Evolutionary conservation across 2,329 filamentous ascomycete species (phyloP).

Genomic region (Elsinoe australis): DNA sequence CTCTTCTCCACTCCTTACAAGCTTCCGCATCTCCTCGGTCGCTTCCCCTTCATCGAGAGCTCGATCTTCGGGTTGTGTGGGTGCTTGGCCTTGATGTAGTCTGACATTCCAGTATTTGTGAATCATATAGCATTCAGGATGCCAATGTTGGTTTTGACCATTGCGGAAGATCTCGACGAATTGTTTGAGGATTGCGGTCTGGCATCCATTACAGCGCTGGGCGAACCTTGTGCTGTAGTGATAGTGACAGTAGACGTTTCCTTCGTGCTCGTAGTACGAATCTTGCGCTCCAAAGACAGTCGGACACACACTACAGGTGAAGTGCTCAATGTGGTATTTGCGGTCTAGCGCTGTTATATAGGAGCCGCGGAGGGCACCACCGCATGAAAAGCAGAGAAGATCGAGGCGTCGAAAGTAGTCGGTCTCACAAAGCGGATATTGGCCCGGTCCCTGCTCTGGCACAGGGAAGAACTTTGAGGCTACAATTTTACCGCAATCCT

Average conservation of each 20-base stretch:
- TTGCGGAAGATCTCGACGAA: slow-evolving; percentile 99
- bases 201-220: slow-evolving; percentile 91
- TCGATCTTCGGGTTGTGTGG: slow-evolving; percentile 25
- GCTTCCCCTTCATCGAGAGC: slow-evolving; percentile 45
- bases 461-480: slow-evolving; percentile 98
- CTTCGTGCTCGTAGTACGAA: slow-evolving; percentile 97
- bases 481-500: slow-evolving; percentile 96
- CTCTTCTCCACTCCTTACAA: slow-evolving; percentile 79
- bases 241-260: slow-evolving; percentile 94
- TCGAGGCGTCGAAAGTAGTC: slow-evolving; percentile 94
- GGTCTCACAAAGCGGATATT: slow-evolving; percentile 94
- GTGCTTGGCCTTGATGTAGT: slow-evolving; percentile 39
- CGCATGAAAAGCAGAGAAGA: slow-evolving; percentile 84
- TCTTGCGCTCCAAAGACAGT: slow-evolving; percentile 98
- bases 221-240: slow-evolving; percentile 98
- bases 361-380: slow-evolving; percentile 84
- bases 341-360: slow-evolving; percentile 97
- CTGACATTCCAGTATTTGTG: slow-evolving; percentile 99
- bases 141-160: slow-evolving; percentile 97
- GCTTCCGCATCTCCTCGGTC: slow-evolving; percentile 61
- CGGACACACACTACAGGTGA: slow-evolving; percentile 92
- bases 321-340: slow-evolving; percentile 99
- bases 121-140: slow-evolving; percentile 99
- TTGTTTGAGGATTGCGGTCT: slow-evolving; percentile 94
- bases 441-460: slow-evolving; percentile 77